Base-by-base conservation (phyloP, 305 asterid species). In the Fraxinus baroniana region DNA sequence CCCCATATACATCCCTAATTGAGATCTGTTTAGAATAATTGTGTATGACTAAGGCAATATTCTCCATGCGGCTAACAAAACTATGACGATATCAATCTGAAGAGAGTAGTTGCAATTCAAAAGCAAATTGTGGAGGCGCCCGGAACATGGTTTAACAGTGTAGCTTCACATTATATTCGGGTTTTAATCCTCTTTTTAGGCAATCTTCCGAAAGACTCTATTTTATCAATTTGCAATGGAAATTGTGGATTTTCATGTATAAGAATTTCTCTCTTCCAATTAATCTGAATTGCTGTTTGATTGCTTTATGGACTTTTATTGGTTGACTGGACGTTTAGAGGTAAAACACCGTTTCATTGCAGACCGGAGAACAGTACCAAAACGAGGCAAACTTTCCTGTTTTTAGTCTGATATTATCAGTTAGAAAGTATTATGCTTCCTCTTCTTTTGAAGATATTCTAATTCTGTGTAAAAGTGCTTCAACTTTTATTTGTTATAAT, bases 291-390 rank as follows among this genome's bases (percentile, higher is more conserved):
- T 46, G 18, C 70, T 87, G 83, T 86, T 79, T 70, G 71, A 83
- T 83, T 87, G 97, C 95, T 95, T 92, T 90, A 87, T 95, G 93
- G 97, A 91, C 94, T 92, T 88, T 77, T 86, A 86, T 41, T 4
- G 10, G 49, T 39, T 39, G 46, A 39, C 13, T 41, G 49, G 2
- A 41, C 49, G 15, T 41, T 41, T 41, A 41, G 49, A 41, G 49
- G 49, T 41, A 41, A 39, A 39, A 41, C 15, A 41, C 2, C 15
- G 1, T 41, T 9, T 9, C 49, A 9, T 9, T 41, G 49, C 49
- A 41, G 49, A 41, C 49, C 49, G 49, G 49, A 41, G 13, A 41
- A 41, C 49, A 41, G 49, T 9, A 41, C 49, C 15, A 41, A 41
- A 41, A 41, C 4, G 49, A 41, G 49, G 49, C 15, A 41, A 41